Evolutionary conservation across 148 eudicot species (phyloP).

Genomic region (Rhododendron williamsianum): DNA sequence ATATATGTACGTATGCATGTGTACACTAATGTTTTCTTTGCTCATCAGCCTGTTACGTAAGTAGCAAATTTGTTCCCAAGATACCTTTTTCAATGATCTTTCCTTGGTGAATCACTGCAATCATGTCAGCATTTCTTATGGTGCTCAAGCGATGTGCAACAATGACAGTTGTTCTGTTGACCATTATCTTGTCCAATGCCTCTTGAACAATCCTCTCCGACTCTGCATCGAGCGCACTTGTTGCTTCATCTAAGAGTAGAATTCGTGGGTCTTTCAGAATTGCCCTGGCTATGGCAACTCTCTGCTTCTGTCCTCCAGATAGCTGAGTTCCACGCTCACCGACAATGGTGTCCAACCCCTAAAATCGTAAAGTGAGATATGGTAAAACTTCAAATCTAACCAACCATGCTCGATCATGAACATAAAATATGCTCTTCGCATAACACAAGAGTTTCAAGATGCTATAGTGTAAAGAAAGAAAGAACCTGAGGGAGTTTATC

Average conservation of each 20-base stretch:
- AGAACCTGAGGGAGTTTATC: constrained; percentile 60
- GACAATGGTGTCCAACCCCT: constrained; percentile 82
- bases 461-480: no score
- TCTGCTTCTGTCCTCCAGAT: constrained; percentile 91
- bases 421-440: background rate
- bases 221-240: constrained; percentile 89
- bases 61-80: background rate
- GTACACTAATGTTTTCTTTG: background rate
- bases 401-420: background rate
- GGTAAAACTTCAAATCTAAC: background rate
- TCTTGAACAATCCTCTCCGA: constrained; percentile 81
- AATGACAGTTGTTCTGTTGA: constrained; percentile 67
- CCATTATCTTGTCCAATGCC: constrained; percentile 76
- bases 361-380: background rate
- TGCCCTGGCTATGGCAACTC: constrained; percentile 87
- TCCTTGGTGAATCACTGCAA: constrained; percentile 72
- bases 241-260: constrained; percentile 83
- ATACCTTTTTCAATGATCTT: constrained; percentile 81
- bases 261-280: constrained; percentile 75
- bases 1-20: background rate
- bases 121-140: constrained; percentile 66
- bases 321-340: constrained; percentile 87
- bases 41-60: background rate
- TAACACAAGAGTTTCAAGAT: no score
- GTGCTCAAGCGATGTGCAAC: constrained; percentile 89